A percentile compares a stretch with the other conserved stretches of the same genome.
phyloP scores from a whole-genome alignment of 345 rosid genomes.

The Corchorus olitorius region DNA sequence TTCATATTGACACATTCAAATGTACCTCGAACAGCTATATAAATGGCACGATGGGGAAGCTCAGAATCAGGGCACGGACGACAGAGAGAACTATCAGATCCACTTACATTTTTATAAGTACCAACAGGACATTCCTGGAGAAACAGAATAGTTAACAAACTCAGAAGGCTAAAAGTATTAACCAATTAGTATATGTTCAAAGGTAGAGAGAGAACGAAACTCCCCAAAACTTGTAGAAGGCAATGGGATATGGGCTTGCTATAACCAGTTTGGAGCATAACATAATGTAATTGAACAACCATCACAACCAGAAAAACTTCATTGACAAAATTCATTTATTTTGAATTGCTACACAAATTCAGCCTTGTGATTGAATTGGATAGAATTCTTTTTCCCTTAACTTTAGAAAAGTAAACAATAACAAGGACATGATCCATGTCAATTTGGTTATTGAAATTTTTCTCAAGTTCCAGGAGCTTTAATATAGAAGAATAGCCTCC shows the following conservation, averaged over 20 bases:
- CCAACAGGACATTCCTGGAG: constrained; percentile 96
- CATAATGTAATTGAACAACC: not conserved
- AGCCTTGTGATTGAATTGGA: not conserved
- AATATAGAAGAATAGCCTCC: not conserved
- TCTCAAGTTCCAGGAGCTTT: not conserved
- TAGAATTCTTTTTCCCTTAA: not conserved
- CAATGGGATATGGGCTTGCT: not conserved
- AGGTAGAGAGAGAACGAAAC: not conserved
- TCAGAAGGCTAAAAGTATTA: not conserved
- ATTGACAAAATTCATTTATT: not conserved
- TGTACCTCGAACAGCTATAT: constrained; percentile 81
- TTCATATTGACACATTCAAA: not conserved
- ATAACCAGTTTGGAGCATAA: not conserved
- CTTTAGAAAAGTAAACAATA: not conserved
- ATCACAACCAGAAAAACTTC: not conserved
- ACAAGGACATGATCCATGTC: not conserved
- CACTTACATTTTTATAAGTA: constrained; percentile 84
- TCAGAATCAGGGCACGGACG: constrained; percentile 70
- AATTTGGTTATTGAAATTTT: not conserved
- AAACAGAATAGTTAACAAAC: constrained; percentile 12
- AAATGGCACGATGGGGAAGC: constrained; percentile 86
- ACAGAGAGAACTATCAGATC: constrained; percentile 85
- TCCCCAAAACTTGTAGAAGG: not conserved
- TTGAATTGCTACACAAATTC: not conserved
- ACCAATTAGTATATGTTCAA: not conserved